These are phyloP conservation scores for Pistacia vera DNA, from an alignment of 345 rosid genomes.

Conservation along the genomic window DNA sequence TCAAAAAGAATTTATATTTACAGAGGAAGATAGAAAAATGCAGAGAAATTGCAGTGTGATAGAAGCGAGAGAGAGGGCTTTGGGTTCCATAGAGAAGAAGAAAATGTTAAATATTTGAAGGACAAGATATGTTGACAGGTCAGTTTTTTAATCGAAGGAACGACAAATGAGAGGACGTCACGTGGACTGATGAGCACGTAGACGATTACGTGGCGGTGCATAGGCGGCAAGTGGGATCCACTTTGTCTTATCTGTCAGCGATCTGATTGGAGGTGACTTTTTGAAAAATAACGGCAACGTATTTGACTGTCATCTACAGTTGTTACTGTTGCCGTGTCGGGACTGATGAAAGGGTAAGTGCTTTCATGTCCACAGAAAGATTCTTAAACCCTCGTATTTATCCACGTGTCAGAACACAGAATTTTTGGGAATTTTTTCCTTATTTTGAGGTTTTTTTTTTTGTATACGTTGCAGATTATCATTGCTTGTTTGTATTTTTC, in stretches of 20 bases:
- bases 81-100: constrained; percentile 14
- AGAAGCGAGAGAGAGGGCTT: background rate
- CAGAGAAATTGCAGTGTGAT: constrained; percentile 12
- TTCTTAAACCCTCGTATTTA: constrained; percentile 6
- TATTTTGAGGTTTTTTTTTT: background rate
- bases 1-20: constrained; percentile 3
- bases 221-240: background rate
- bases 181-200: background rate
- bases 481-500: constrained; percentile 8
- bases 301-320: background rate
- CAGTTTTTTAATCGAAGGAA: background rate
- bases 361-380: constrained; percentile 14
- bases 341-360: constrained; percentile 11
- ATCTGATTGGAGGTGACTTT: constrained; percentile 5
- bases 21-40: constrained; percentile 8
- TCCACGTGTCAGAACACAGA: constrained; percentile 5
- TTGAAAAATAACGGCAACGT: background rate
- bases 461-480: background rate
- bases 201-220: constrained; percentile 9
- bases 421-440: background rate
- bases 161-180: constrained; percentile 17
- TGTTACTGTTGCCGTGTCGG: constrained; percentile 26
- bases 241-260: constrained; percentile 7
- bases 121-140: background rate
- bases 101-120: constrained; percentile 23